Percentiles rank a stretch among this genome's conserved stretches.
Conservation (phyloP, 306 rosid genomes). For the Cicer yamashitae region DNA sequence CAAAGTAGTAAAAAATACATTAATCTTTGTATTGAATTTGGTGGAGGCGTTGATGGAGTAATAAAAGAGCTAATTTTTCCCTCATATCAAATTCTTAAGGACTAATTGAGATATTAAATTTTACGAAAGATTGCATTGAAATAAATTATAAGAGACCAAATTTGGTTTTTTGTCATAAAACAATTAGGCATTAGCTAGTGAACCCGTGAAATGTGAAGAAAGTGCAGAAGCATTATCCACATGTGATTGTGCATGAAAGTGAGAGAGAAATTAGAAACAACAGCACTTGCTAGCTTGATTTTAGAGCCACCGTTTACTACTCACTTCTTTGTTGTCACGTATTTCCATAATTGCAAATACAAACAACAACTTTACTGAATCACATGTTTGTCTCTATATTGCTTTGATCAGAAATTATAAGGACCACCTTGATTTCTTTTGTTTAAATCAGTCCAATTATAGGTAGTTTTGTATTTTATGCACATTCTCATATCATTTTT, state of each 20-base stretch:
- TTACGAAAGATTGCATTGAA: no score
- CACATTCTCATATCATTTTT: not conserved
- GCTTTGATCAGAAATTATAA: not conserved
- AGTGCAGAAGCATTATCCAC: constrained; percentile 20
- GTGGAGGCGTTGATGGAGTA: no score
- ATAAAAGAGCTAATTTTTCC: no score
- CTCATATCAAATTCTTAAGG: no score
- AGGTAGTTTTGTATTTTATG: not conserved
- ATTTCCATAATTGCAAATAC: constrained; percentile 27
- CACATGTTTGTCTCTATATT: constrained; percentile 47
- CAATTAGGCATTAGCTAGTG: not conserved
- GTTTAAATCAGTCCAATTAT: not conserved
- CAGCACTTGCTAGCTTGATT: not conserved
- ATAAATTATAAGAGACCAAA: no score
- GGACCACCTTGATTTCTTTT: constrained; percentile 36
- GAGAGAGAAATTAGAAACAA: not conserved
- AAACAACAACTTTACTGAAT: constrained; percentile 38
- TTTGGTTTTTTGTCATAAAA: not conserved
- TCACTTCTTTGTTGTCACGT: constrained; percentile 43
- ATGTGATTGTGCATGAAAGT: constrained; percentile 49
- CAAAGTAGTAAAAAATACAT: no score
- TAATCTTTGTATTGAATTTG: no score
- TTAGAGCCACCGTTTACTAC: constrained; percentile 47
- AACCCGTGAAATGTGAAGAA: constrained; percentile 53
- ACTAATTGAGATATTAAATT: no score